Evolutionary conservation across 139 green algal species (phyloP), one percentile per base, ranked within the genome.

Genomic region (Asterochloris sp.): DNA sequence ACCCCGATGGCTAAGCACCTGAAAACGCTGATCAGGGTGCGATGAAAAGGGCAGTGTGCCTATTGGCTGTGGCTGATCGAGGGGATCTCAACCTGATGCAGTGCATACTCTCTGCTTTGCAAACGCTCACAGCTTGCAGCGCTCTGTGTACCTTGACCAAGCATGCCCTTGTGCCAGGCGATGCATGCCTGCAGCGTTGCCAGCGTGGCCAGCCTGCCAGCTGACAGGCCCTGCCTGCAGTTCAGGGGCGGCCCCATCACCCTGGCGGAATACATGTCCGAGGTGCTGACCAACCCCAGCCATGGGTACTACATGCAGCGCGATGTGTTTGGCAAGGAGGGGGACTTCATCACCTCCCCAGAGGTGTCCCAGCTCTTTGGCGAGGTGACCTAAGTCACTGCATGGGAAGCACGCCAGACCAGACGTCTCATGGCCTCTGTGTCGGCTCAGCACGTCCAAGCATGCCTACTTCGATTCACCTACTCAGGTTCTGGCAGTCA

Each of bases 331-430:
- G 97, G 97, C 19, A 81, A 67, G 0, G 26, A 75, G 0, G 97
- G 97, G 19, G 94, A 99, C 89, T 99, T 99, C 87, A 86, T 95
- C 14, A 99, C 97, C 13, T 98, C 93, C 0, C 97, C 97, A 23
- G 97, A 99, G 82, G 95, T 99, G 68, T 97, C 91, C 12, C 97
- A 99, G 87, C 91, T 99, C 87, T 98, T 99, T 90, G 97, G 97
- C 10, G 97, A 99, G 93, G 92, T 95, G 71, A 27, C 19, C 74
- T 29, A 12, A 15, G 21, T 12, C 14, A 12, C 14, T 21, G 14
- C 27, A 67, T 60, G 66, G 66, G 21, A 2, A 71, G 4, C 19
- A 10, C 2, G 66, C 38, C 6, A 6, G 38, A 54, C 38, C 38
- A 54, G 38, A 54, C 4, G 38, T 54, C 38, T 54, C 38, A 54